Base-by-base conservation (phyloP, 2,329 filamentous ascomycete genomes). In the Ramularia endophylla region DNA sequence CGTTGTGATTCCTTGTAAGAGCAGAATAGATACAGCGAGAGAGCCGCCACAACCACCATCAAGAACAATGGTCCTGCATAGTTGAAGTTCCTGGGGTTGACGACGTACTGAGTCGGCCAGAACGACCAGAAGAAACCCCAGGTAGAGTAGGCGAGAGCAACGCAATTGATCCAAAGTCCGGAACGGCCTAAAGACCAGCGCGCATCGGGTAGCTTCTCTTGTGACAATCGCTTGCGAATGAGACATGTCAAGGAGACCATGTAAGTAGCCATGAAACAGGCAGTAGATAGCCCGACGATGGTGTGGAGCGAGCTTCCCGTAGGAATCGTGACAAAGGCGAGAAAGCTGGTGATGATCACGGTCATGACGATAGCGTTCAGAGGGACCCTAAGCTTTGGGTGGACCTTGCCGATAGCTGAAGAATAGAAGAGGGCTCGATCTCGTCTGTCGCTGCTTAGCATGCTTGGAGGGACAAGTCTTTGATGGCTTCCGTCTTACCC, bases 1-100 rank as follows among this genome's bases (percentile, higher is more conserved):
- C 6, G 6, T 25, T 11, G 6, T 25, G 22, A 25, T 17, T 34
- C 32, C 32, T 19, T 22, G 17, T n/a, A n/a, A 17, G 32, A 22
- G 17, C 15, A 17, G 4, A n/a, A n/a, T 17, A 18, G 13, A 22
- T 19, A 46, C 29, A 46, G 28, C 3, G 31, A 27, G n/a, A 46
- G 17, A 6, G 36, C 36, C n/a, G 38, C 41, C 3, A 25, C 31
- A 7, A 48, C 18, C 12, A 47, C 43, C 9, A 40, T 43, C 2
- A 46, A 36, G 34, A 72, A 71, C 28, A 75, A 65, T 5, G 72
- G 59, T n/a, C 64, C 53, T 20, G 65, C 68, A 70, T 70, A 77
- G 53, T 77, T 77, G 64, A 75, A 74, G 2, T 62, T 65, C 11
- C 51, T 50, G 1, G 62, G 52, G 2, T 36, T 47, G 1, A 70